Evolutionary conservation across 495 filamentous ascomycete species (phyloP).

Genomic region (Xylaria castorea): DNA sequence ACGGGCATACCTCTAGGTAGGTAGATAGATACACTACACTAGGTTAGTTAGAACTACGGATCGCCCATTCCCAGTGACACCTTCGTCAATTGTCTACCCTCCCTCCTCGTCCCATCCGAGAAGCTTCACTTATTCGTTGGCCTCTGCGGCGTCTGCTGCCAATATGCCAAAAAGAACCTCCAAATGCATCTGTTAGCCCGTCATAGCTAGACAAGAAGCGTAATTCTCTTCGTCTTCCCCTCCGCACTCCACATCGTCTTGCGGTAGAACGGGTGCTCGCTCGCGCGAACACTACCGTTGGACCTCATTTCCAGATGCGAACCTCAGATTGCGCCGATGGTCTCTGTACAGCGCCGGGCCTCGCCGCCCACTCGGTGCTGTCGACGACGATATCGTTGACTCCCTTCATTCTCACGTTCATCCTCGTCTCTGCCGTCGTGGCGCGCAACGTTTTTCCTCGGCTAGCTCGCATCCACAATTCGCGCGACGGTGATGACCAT

Average conservation of each 20-base stretch:
- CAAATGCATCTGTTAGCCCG: constrained; percentile 25
- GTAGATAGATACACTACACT: neutral
- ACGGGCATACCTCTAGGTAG: neutral
- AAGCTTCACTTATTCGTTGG: neutral
- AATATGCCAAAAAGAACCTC: constrained; percentile 18
- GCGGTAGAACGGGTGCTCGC: neutral
- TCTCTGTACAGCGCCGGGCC: constrained; percentile 42
- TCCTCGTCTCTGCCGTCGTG: constrained; percentile 51
- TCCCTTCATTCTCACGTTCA: constrained; percentile 46
- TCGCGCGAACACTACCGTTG: neutral
- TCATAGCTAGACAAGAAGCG: constrained; percentile 15
- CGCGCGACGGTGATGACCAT: constrained; percentile 56
- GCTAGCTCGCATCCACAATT: constrained; percentile 59
- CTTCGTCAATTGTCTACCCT: neutral
- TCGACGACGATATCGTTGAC: constrained; percentile 45
- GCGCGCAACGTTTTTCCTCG: constrained; percentile 69
- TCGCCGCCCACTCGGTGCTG: constrained; percentile 36
- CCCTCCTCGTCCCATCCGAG: neutral
- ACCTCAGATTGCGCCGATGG: constrained; percentile 42
- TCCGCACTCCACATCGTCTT: constrained; percentile 1
- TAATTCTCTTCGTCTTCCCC: neutral
- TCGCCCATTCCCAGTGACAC: neutral
- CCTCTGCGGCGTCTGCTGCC: constrained; percentile 21
- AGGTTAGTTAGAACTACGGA: neutral
- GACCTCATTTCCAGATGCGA: constrained; percentile 32